phyloP scores from a whole-genome alignment of 495 filamentous ascomycete genomes.

The Amorphotheca resinae region DNA sequence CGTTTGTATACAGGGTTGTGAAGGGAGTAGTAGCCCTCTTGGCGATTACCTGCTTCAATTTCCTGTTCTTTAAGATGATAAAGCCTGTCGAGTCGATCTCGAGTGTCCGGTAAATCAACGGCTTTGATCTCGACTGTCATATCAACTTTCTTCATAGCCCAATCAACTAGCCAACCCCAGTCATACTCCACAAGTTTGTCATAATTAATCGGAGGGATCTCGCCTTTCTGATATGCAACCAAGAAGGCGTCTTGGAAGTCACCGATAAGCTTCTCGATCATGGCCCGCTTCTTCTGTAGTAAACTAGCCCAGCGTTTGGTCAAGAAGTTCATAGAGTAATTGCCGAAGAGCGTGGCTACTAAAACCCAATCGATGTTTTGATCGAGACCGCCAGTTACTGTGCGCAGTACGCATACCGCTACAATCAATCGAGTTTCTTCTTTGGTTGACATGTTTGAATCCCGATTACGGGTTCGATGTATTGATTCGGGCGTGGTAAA shows the following conservation, averaged over 20 bases:
- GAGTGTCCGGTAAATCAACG: slow-evolving; percentile 16
- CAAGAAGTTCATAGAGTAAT: slow-evolving; percentile 42
- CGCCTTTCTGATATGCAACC: slow-evolving; percentile 56
- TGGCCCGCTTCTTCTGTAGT: slow-evolving; percentile 43
- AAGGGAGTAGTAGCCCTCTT: slow-evolving; percentile 32
- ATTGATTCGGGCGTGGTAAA: background rate
- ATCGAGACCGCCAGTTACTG: slow-evolving; percentile 61
- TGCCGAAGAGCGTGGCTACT: slow-evolving; percentile 51
- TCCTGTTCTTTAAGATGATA: slow-evolving; percentile 24
- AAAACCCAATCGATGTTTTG: slow-evolving; percentile 62
- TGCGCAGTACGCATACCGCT: slow-evolving; percentile 61
- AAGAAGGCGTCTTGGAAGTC: slow-evolving; percentile 69
- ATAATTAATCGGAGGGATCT: slow-evolving; percentile 61
- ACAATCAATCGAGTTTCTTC: slow-evolving; percentile 40
- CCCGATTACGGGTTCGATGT: slow-evolving; percentile 17
- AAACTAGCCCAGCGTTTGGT: slow-evolving; percentile 47
- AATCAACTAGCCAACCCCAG: slow-evolving; percentile 63
- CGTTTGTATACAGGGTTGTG: slow-evolving; percentile 32
- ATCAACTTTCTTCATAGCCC: slow-evolving; percentile 35
- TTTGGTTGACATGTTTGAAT: background rate
- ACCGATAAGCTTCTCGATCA: slow-evolving; percentile 55
- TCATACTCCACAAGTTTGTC: slow-evolving; percentile 59
- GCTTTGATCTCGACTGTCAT: slow-evolving; percentile 24
- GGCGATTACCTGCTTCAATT: slow-evolving; percentile 23
- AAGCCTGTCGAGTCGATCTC: slow-evolving; percentile 24